Conservation (phyloP, 352 stramenopile genomes). For the Phytophthora citricola region DNA sequence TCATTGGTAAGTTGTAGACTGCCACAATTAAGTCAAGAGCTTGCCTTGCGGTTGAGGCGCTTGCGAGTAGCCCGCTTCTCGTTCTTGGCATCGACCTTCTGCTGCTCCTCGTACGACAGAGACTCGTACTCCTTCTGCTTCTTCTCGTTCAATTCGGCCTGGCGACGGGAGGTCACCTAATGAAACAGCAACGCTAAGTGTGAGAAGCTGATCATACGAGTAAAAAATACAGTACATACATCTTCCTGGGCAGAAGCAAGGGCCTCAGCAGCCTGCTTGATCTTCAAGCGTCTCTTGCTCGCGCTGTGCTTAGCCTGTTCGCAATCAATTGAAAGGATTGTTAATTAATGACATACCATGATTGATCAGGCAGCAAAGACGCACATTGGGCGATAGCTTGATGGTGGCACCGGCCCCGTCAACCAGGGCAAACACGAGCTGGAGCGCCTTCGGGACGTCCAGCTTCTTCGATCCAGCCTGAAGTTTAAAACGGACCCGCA, state of each 20-base stretch:
- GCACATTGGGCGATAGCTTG: conserved; percentile 80
- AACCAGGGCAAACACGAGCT: conserved; percentile 59
- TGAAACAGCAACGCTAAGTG: neutral
- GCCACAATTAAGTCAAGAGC: neutral
- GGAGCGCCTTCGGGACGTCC: conserved; percentile 52
- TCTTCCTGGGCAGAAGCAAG: conserved; percentile 35
- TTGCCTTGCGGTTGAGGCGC: conserved; percentile 67
- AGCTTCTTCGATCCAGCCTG: conserved; percentile 66
- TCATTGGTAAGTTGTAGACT: neutral
- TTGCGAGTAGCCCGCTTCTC: conserved; percentile 78
- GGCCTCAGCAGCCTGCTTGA: conserved; percentile 57
- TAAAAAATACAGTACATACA: conserved; percentile 27
- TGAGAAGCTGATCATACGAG: neutral
- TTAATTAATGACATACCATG: conserved; percentile 1
- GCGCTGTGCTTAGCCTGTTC: conserved; percentile 72
- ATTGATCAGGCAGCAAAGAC: conserved; percentile 16
- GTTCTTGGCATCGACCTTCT: conserved; percentile 77
- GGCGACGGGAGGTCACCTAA: conserved; percentile 57
- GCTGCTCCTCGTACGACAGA: conserved; percentile 84
- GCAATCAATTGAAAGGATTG: neutral
- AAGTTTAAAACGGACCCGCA: conserved; percentile 74
- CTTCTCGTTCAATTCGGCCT: conserved; percentile 72
- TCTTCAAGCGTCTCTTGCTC: conserved; percentile 78
- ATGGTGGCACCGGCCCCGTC: conserved; percentile 74
- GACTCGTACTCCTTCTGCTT: conserved; percentile 82